A percentile compares a stretch with the other conserved stretches of the same genome.
phyloP scores from a whole-genome alignment of 2,329 filamentous ascomycete genomes.

The Fusarium sarcochroum region DNA sequence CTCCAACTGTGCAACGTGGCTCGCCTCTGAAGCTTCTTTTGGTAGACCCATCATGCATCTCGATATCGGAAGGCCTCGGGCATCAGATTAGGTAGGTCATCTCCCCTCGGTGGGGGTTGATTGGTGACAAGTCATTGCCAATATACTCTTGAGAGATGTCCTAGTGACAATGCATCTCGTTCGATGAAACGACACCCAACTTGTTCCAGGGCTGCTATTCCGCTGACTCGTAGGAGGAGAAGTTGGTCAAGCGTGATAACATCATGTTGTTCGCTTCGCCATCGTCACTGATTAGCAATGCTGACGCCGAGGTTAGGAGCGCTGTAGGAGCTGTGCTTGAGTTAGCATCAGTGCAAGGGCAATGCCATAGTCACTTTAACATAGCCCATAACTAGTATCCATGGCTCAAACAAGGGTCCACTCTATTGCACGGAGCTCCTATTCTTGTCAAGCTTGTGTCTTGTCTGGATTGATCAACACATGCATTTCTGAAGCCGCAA shows the following conservation, averaged over 20 bases:
- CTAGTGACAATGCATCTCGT: conserved; percentile 14
- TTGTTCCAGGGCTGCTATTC: conserved; percentile 18
- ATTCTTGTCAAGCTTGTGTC: conserved; percentile 22
- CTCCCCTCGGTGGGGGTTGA: conserved; percentile 39
- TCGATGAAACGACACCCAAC: conserved; percentile 28
- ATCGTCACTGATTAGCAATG: conserved; percentile 14
- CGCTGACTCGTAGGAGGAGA: conserved; percentile 8
- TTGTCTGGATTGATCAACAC: conserved; percentile 34
- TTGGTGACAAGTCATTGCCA: conserved; percentile 41
- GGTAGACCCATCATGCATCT: conserved; percentile 50
- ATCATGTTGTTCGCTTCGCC: conserved; percentile 26
- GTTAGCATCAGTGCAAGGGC: conserved; percentile 7
- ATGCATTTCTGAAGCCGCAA: conserved; percentile 10
- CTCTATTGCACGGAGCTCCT: conserved; percentile 11
- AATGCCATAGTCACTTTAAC: conserved; percentile 13
- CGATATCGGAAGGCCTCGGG: conserved; percentile 46
- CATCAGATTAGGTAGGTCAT: conserved; percentile 43
- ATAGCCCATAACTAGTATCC: not conserved
- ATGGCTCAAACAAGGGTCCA: conserved; percentile 6
- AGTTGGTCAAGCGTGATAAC: conserved; percentile 27
- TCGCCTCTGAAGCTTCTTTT: conserved; percentile 49
- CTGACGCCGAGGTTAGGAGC: conserved; percentile 11
- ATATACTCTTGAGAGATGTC: conserved; percentile 24
- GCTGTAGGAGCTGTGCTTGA: conserved; percentile 18
- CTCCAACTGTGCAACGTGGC: conserved; percentile 55